A percentile compares a stretch with the other conserved stretches of the same genome.
phyloP scores from a whole-genome alignment of 2,329 filamentous ascomycete genomes.

The Clathrospora elynae region DNA sequence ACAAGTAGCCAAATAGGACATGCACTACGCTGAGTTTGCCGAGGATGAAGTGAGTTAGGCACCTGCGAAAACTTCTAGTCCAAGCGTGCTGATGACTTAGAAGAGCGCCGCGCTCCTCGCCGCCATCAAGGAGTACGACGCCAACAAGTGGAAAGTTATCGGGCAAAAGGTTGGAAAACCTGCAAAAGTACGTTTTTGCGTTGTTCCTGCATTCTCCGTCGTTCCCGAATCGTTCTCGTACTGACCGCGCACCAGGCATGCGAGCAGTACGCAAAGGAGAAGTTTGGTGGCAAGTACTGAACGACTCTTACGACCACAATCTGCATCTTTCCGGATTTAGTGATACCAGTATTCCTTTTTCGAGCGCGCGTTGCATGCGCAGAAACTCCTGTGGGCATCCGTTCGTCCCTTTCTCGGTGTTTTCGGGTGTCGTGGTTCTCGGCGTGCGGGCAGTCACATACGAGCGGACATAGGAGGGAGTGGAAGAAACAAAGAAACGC shows the following conservation, averaged over 20 bases:
- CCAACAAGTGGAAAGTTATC: constrained; percentile 98
- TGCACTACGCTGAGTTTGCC: constrained; percentile 98
- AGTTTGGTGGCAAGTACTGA: constrained; percentile 68
- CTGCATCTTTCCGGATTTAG: constrained; percentile 44
- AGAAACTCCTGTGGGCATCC: constrained; percentile 36
- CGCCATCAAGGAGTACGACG: constrained; percentile 98
- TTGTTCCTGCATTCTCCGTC: constrained; percentile 13
- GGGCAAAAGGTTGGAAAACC: constrained; percentile 97
- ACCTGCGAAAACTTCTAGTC: constrained; percentile 6
- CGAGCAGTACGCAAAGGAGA: constrained; percentile 94
- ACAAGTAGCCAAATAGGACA: constrained; percentile 67
- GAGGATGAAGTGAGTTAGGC: constrained; percentile 79
- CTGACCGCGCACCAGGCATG: constrained; percentile 64
- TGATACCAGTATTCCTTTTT: constrained; percentile 48
- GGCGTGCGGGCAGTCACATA: constrained; percentile 33
- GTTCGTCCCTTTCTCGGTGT: constrained; percentile 37
- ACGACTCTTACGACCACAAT: constrained; percentile 49
- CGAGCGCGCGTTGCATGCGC: constrained; percentile 38
- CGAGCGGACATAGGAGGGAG: no score
- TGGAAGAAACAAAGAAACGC: no score
- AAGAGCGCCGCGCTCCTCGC: constrained; percentile 80
- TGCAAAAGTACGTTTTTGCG: constrained; percentile 74
- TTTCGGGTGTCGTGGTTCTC: constrained; percentile 27
- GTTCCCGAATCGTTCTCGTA: constrained; percentile 10
- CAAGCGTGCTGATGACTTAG: constrained; percentile 36